phyloP scores from a whole-genome alignment of 768 basidiomycete genomes.

The Clitopilus passeckerianus region DNA sequence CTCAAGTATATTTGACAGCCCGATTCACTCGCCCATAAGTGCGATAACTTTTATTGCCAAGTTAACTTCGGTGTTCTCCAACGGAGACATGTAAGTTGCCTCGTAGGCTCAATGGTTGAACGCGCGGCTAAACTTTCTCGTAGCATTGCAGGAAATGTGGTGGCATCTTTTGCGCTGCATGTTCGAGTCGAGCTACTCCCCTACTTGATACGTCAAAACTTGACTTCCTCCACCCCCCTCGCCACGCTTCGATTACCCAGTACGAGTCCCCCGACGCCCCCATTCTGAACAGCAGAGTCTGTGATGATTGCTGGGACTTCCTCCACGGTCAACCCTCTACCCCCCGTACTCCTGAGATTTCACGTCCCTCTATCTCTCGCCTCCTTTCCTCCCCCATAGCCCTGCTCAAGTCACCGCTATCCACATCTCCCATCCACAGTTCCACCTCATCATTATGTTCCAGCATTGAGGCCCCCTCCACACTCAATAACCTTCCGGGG shows the following conservation, averaged over 20 bases:
- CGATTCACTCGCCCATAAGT: slow-evolving; percentile 53
- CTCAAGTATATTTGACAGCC: slow-evolving; percentile 34
- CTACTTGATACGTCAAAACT: slow-evolving; percentile 74
- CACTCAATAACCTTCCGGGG: slow-evolving; percentile 9
- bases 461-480: slow-evolving; percentile 10
- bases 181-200: slow-evolving; percentile 52
- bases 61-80: slow-evolving; percentile 62
- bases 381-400: slow-evolving; percentile 34
- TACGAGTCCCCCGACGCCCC: slow-evolving; percentile 61
- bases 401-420: slow-evolving; percentile 29
- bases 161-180: slow-evolving; percentile 66
- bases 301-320: slow-evolving; percentile 74
- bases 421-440: slow-evolving; percentile 26
- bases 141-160: slow-evolving; percentile 86
- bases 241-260: slow-evolving; percentile 50
- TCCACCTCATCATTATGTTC: slow-evolving; percentile 26
- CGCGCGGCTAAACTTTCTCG: slow-evolving; percentile 14
- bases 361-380: slow-evolving; percentile 28
- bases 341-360: slow-evolving; percentile 33
- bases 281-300: slow-evolving; percentile 57
- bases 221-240: slow-evolving; percentile 66
- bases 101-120: slow-evolving; percentile 1
- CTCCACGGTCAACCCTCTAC: slow-evolving; percentile 53
- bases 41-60: slow-evolving; percentile 74
- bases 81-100: slow-evolving; percentile 63